phyloP scores from a whole-genome alignment of 1,139 yeast genomes.

The Kluyveromyces marxianus region DNA sequence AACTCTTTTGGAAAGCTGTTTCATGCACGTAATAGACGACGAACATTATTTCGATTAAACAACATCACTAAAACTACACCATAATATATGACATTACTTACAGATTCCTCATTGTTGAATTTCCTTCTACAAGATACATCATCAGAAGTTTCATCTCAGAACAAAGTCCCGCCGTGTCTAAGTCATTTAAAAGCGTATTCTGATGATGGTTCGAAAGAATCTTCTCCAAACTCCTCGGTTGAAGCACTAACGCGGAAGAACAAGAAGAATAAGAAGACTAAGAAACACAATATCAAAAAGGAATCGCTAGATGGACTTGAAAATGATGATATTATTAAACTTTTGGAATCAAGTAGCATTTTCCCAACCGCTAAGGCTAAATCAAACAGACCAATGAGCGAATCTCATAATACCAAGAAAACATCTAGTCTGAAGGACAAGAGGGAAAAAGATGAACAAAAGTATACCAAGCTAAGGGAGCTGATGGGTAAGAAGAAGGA shows the following conservation, averaged over 20 bases:
- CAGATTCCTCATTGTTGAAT: constrained; percentile 6
- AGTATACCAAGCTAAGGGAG: too few relatives aligned
- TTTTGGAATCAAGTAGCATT: neutral
- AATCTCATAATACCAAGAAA: too few relatives aligned
- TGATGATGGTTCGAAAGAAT: neutral
- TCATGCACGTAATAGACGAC: neutral
- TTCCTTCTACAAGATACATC: constrained; percentile 7
- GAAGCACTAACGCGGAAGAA: neutral
- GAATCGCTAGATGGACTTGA: neutral
- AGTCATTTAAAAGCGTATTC: neutral
- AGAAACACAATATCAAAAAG: too few relatives aligned
- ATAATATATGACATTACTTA: neutral
- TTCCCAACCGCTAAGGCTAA: neutral
- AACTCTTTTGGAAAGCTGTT: neutral
- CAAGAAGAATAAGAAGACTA: neutral
- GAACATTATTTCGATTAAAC: neutral
- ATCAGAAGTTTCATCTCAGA: neutral
- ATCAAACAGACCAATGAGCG: too few relatives aligned
- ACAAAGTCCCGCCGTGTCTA: neutral
- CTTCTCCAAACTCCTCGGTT: neutral
- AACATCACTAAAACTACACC: neutral
- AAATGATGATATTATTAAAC: neutral
- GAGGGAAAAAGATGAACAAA: too few relatives aligned
- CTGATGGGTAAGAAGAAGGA: too few relatives aligned
- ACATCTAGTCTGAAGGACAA: too few relatives aligned